Evolutionary conservation across 1,284 basidiomycete genomes (phyloP), one percentile per base, ranked within the genome.

Genomic region (Schizophyllum amplum): DNA sequence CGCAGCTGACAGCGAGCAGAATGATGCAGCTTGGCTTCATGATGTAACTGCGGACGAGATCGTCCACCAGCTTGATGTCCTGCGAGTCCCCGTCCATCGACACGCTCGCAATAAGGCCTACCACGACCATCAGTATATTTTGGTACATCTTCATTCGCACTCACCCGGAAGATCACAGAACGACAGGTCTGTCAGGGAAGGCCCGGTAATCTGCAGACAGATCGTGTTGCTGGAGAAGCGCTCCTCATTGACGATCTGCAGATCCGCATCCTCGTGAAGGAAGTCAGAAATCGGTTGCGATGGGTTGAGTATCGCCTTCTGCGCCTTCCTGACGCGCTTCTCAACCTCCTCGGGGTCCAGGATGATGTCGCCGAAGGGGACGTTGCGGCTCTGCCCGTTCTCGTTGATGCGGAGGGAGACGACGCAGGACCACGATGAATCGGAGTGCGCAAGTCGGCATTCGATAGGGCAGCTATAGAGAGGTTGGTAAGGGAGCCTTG

Each of bases 161-260:
- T 51, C 52, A 75, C 76, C 73, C 17, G 77, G 77, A n/a, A 79
- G 64, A 62, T 79, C 77, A 53, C 72, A 67, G 55, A 79, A 76
- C 0, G 72, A 73, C 3, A 78, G 64, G 54, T 78, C 75, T 0
- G 71, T 66, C 13, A 78, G 64, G 4, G 70, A 66, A 1, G 66
- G 65, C 1, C 76, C 75, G 15, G 64, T 61, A 53, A 78, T 70
- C 20, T 73, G 65, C 20, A 79, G 59, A 47, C 67, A 72, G 46
- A 79, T 68, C 49, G 66, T 67, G 56, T 78, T 76, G 7, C 59
- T 61, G 0, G 76, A 76, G 60, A 78, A 79, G 1, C 64, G 60
- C 2, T 68, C 27, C 24, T 66, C 63, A 24, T 54, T 52, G 53
- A 55, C 11, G 42, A 23, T 24, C 47, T 57, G 24, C 27, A 49